Percentiles rank a stretch among this genome's conserved stretches.
Evolutionary conservation across 2,329 filamentous ascomycete genomes (phyloP).

Genomic region (Epichloe sibirici): DNA sequence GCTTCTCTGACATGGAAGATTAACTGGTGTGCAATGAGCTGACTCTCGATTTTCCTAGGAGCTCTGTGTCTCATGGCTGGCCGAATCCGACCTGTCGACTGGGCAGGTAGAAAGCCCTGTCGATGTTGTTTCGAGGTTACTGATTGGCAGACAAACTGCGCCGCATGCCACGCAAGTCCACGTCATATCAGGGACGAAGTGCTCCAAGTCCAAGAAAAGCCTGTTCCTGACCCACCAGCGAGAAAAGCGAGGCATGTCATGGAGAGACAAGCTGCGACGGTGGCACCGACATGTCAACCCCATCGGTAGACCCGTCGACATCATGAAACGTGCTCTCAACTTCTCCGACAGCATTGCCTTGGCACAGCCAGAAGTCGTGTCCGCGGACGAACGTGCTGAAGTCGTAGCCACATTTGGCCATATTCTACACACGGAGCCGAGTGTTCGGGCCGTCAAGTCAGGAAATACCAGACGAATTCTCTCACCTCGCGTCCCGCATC

Average conservation of each 20-base stretch:
- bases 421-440: slow-evolving; percentile 27
- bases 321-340: not conserved
- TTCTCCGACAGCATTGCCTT: not conserved
- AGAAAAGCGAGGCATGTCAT: slow-evolving; percentile 20
- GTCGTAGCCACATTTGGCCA: slow-evolving; percentile 38
- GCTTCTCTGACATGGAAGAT: not conserved
- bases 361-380: not conserved
- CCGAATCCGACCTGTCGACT: slow-evolving; percentile 9
- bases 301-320: slow-evolving; percentile 3
- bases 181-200: slow-evolving; percentile 9
- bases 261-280: slow-evolving; percentile 20
- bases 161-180: slow-evolving; percentile 8
- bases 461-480: slow-evolving; percentile 24
- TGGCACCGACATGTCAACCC: slow-evolving; percentile 20
- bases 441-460: slow-evolving; percentile 1
- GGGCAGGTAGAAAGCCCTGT: slow-evolving; percentile 25
- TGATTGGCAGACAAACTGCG: slow-evolving; percentile 19
- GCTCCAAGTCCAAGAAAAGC: slow-evolving; percentile 1
- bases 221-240: slow-evolving; percentile 16
- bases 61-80: slow-evolving; percentile 31
- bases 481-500: slow-evolving; percentile 33
- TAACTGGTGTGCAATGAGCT: not conserved
- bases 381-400: slow-evolving; percentile 1
- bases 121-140: slow-evolving; percentile 34
- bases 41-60: slow-evolving; percentile 10